A percentile compares a stretch with the other conserved stretches of the same genome.
Evolutionary conservation across 2,329 filamentous ascomycete species (phyloP).

Genomic region (Colletotrichum zoysiae): DNA sequence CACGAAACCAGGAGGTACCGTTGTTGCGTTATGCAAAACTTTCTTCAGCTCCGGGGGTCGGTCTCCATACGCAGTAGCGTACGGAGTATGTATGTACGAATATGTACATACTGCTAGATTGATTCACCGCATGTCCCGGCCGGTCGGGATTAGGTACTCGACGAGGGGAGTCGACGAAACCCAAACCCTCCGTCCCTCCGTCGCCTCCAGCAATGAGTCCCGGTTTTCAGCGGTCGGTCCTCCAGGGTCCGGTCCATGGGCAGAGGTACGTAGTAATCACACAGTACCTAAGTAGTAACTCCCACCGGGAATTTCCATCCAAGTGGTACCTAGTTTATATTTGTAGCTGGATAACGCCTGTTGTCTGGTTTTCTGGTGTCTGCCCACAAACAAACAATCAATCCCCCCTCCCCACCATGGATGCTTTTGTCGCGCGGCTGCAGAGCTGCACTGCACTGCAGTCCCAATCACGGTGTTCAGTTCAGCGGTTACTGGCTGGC

Average conservation of each 20-base stretch:
- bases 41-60: background rate
- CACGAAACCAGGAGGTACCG: background rate
- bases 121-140: background rate
- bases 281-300: background rate
- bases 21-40: background rate
- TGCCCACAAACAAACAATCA: background rate
- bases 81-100: too few relatives aligned
- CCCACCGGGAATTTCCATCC: background rate
- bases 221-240: background rate
- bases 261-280: background rate
- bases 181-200: background rate
- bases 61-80: too few relatives aligned
- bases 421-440: constrained; percentile 40
- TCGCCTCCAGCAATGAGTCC: constrained; percentile 6
- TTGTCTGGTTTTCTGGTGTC: background rate
- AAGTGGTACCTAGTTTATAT: too few relatives aligned
- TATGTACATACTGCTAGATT: too few relatives aligned
- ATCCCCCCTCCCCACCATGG: background rate
- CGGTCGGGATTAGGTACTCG: background rate
- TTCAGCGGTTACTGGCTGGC: constrained; percentile 39
- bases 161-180: background rate
- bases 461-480: constrained; percentile 35
- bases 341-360: background rate
- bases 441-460: constrained; percentile 29
- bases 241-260: background rate